A percentile compares a stretch with the other conserved stretches of the same genome.
phyloP scores from a whole-genome alignment of 805 yeast species.

The Candida tammaniensis region DNA sequence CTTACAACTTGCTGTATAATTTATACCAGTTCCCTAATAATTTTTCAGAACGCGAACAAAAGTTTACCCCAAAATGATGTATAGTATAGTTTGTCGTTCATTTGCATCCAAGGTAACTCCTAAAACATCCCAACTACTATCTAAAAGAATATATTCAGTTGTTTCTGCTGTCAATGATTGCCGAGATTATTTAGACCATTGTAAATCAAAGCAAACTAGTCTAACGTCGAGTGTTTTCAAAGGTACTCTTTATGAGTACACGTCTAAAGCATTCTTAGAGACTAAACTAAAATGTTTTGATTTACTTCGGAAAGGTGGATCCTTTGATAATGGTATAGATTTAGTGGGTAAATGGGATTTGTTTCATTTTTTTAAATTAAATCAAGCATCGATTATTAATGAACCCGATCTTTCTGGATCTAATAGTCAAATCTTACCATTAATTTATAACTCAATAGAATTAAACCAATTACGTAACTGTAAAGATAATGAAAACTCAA shows the following conservation, averaged over 20 bases:
- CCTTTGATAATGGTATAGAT: constrained; percentile 58
- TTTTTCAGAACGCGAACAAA: too few relatives aligned
- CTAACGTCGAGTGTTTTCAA: constrained; percentile 43
- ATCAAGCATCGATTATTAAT: constrained; percentile 7
- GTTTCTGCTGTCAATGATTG: constrained; percentile 1
- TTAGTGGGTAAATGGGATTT: constrained; percentile 52
- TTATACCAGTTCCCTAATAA: too few relatives aligned
- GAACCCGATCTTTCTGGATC: background rate
- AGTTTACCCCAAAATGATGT: too few relatives aligned
- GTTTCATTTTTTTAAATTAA: constrained; percentile 17
- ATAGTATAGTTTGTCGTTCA: too few relatives aligned
- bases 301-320: constrained; percentile 50
- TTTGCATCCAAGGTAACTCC: too few relatives aligned
- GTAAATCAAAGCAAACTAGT: constrained; percentile 19
- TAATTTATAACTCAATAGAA: constrained; percentile 19
- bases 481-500: constrained; percentile 1
- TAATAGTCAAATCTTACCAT: constrained; percentile 8
- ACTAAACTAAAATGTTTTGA: constrained; percentile 33
- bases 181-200: constrained; percentile 23
- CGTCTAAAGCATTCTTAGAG: constrained; percentile 38
- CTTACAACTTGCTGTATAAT: too few relatives aligned
- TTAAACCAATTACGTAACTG: constrained; percentile 10
- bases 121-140: too few relatives aligned
- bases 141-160: too few relatives aligned
- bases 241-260: constrained; percentile 56